Percentiles rank a stretch among this genome's conserved stretches.
phyloP scores from a whole-genome alignment of 108 stramenopile species.

The Epipyxis sp. region DNA sequence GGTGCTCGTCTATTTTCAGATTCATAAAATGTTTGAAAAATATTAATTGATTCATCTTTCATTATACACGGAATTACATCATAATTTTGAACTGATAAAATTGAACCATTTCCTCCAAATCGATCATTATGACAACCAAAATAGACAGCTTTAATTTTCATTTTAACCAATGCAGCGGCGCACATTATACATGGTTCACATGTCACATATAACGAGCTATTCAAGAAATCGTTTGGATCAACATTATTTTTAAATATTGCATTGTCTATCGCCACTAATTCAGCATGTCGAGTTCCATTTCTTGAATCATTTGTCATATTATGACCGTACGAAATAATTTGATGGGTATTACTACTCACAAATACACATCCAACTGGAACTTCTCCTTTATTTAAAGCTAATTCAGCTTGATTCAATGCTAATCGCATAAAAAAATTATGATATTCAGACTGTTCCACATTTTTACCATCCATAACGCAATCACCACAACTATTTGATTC shows the following conservation, averaged over 20 bases:
- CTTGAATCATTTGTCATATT: conserved; percentile 38
- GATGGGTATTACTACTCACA: background rate
- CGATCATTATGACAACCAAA: conserved; percentile 51
- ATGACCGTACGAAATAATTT: conserved; percentile 9
- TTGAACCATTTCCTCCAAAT: conserved; percentile 55
- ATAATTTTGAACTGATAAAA: conserved; percentile 47
- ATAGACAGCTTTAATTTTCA: conserved; percentile 23
- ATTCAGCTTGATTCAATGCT: conserved; percentile 3
- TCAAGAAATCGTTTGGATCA: background rate
- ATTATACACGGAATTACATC: conserved; percentile 40
- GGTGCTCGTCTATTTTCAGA: conserved; percentile 49
- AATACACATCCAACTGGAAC: conserved; percentile 50
- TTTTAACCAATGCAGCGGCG: conserved; percentile 39
- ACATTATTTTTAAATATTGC: background rate
- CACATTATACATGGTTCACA: conserved; percentile 59
- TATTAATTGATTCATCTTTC: conserved; percentile 42
- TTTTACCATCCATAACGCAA: too few relatives aligned
- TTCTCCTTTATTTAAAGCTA: conserved; percentile 34
- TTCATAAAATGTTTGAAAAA: conserved; percentile 49
- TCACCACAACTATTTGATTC: too few relatives aligned
- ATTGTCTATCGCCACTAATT: conserved; percentile 42
- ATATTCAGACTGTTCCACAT: too few relatives aligned
- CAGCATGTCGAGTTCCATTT: conserved; percentile 47
- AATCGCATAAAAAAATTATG: background rate
- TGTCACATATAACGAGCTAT: conserved; percentile 40